Base-by-base conservation (phyloP, 768 basidiomycete genomes). In the Mycena venus region DNA sequence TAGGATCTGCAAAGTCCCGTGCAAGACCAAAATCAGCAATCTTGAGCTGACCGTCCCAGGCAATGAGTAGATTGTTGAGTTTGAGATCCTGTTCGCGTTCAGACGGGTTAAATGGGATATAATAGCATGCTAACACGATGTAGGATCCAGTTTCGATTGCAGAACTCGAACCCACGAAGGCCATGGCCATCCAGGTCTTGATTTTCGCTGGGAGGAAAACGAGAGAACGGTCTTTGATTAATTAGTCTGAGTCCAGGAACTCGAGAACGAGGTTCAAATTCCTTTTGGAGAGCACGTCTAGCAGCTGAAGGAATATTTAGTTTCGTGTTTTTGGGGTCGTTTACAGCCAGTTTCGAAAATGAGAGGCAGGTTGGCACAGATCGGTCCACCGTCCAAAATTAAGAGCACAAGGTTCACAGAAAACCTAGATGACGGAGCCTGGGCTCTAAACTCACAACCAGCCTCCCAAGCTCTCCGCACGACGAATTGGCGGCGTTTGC, bases 171-270 rank as follows among this genome's bases (percentile, higher is more conserved):
- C 3, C 98, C 98, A 47, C 97, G 92, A 99, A 92, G 0, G 95
- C 97, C 98, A 99, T 99, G 12, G 95, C 95, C 91, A 98, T 96
- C 98, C 98, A 99, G 75, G 94, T 94, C 83, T 99, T 99, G 85
- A 99, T 97, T 82, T 99, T 98, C 1, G 95, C 96, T 4, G 96
- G 95, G 38, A 97, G 88, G 82, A 99, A 99, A 29, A 99, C 95
- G 69, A 98, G 91, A 1, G 93, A 89, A 49, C 95, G 90, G 83
- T 99, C 97, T 80, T 96, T 96, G 83, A 99, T 99, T n/a, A n/a
- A 96, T 96, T 84, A 88, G 84, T 99, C 98, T 31, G 95, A 97
- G 78, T 98, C 95, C 65, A 99, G 88, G 83, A 97, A 99, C 81
- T 99, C 98, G 12, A 99, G 90, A 38, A 99, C 98, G 34, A 99